A percentile compares a stretch with the other conserved stretches of the same genome.
Conservation (phyloP, 2,329 filamentous ascomycete genomes). For the Cercospora sp. region DNA sequence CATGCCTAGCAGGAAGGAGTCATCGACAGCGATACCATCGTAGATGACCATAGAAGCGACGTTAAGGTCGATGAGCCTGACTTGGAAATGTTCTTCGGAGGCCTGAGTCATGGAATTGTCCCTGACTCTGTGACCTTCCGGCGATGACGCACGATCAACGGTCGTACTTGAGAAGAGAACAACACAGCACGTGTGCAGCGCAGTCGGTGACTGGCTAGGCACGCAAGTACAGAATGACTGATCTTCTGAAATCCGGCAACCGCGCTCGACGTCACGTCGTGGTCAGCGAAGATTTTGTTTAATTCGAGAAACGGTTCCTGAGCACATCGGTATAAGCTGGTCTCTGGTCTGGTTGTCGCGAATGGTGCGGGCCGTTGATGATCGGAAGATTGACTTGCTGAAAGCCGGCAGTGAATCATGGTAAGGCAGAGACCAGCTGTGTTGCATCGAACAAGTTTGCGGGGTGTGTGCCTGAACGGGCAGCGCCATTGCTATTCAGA, state of each 20-base stretch:
- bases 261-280: background rate
- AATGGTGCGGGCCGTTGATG: slow-evolving; percentile 1
- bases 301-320: background rate
- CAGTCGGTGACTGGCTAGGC: background rate
- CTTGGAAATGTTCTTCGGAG: background rate
- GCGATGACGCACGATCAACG: background rate
- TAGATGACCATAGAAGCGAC: background rate
- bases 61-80: background rate
- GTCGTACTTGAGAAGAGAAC: background rate
- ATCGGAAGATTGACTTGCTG: background rate
- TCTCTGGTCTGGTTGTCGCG: slow-evolving; percentile 5
- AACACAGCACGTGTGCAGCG: background rate
- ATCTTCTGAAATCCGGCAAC: background rate
- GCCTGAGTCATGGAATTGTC: background rate
- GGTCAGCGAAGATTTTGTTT: background rate
- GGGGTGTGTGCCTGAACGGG: background rate
- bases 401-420: background rate
- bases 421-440: background rate
- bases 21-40: background rate
- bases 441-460: slow-evolving; percentile 6
- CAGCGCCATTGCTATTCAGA: background rate
- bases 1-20: background rate
- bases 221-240: background rate
- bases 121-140: background rate
- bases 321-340: background rate